Evolutionary conservation across 2,329 filamentous ascomycete species (phyloP).

Genomic region (Aspergillus sergii): DNA sequence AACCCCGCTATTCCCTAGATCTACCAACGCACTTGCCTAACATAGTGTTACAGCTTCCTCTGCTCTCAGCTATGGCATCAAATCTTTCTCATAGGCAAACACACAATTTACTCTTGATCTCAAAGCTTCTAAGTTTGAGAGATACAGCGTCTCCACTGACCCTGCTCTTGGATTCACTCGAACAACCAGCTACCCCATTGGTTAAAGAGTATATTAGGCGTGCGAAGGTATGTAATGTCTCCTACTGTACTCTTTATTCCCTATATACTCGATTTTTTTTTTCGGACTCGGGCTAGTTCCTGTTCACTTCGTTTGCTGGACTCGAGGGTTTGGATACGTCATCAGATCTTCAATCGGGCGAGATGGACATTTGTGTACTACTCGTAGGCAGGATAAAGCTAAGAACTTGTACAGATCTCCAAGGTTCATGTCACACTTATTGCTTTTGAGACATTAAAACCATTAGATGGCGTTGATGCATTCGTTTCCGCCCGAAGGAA

Average conservation of each 20-base stretch:
- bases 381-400: neutral
- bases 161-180: slow-evolving; percentile 78
- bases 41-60: neutral
- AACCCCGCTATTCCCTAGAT: slow-evolving; percentile 18
- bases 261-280: neutral
- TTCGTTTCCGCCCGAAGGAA: slow-evolving; percentile 69
- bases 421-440: slow-evolving; percentile 74
- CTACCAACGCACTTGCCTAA: neutral
- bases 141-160: slow-evolving; percentile 85
- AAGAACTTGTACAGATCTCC: slow-evolving; percentile 38
- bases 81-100: slow-evolving; percentile 68
- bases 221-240: slow-evolving; percentile 61
- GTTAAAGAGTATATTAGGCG: slow-evolving; percentile 73
- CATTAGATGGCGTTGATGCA: slow-evolving; percentile 65
- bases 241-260: neutral
- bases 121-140: slow-evolving; percentile 76
- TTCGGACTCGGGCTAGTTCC: neutral
- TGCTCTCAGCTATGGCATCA: slow-evolving; percentile 33
- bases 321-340: neutral
- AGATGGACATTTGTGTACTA: neutral
- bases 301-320: neutral
- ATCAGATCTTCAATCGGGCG: neutral
- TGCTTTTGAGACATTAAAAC: slow-evolving; percentile 73
- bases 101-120: slow-evolving; percentile 80
- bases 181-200: slow-evolving; percentile 74